A percentile compares a stretch with the other conserved stretches of the same genome.
Evolutionary conservation across 2,329 filamentous ascomycete species (phyloP).

Genomic region (Neonectria hederae): DNA sequence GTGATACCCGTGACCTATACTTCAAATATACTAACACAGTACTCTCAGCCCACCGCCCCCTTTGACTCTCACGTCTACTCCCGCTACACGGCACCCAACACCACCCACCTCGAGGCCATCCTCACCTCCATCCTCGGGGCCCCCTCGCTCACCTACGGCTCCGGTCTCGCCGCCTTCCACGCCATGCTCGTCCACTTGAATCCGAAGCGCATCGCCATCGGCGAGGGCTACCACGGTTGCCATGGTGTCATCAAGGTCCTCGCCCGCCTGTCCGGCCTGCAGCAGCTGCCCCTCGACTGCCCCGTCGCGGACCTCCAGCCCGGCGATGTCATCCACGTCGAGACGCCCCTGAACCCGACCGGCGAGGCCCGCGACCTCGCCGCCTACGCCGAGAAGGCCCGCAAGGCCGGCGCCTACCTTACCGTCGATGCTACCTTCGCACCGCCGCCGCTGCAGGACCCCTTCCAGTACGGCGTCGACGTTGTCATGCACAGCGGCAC

Average conservation of each 20-base stretch:
- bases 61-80: conserved; percentile 83
- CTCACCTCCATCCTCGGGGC: conserved; percentile 77
- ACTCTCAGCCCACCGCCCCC: conserved; percentile 58
- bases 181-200: conserved; percentile 85
- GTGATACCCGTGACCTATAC: neutral
- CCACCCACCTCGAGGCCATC: conserved; percentile 84
- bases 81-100: conserved; percentile 79
- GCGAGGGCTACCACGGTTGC: conserved; percentile 91
- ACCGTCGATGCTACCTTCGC: conserved; percentile 93
- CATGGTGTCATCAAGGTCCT: conserved; percentile 84
- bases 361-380: conserved; percentile 81
- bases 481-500: conserved; percentile 92
- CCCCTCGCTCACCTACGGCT: conserved; percentile 79
- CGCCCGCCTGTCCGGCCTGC: conserved; percentile 77
- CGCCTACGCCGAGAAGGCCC: conserved; percentile 77
- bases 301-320: conserved; percentile 70
- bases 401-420: conserved; percentile 75
- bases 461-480: conserved; percentile 83
- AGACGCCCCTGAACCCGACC: conserved; percentile 93
- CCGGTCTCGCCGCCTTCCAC: conserved; percentile 89
- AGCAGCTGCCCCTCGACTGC: conserved; percentile 77
- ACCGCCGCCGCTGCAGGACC: conserved; percentile 88
- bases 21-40: conserved; percentile 27
- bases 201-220: conserved; percentile 83
- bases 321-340: conserved; percentile 89